phyloP scores from a whole-genome alignment of 208 protist species.

The Crithidia acanthocephali region DNA sequence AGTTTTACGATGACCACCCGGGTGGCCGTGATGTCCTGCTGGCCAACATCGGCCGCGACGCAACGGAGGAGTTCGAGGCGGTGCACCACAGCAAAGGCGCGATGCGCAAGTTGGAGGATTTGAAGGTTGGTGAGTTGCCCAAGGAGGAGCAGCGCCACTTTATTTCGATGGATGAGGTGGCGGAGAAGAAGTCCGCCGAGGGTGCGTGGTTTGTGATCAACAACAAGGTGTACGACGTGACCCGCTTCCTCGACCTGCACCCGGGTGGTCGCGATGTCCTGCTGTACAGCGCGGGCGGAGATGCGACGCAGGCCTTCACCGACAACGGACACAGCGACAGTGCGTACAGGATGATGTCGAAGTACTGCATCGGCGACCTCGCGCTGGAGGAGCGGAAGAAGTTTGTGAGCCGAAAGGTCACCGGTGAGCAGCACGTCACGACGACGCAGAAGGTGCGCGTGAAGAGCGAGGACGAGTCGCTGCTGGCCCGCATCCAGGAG shows the following conservation, averaged over 20 bases:
- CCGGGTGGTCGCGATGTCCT: conserved; percentile 84
- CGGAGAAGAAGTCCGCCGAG: conserved; percentile 39
- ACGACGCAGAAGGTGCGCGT: conserved; percentile 8
- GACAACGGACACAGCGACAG: conserved; percentile 66
- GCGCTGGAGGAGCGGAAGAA: conserved; percentile 41
- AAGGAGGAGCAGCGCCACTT: conserved; percentile 43
- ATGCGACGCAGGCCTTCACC: conserved; percentile 75
- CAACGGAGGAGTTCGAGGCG: conserved; percentile 75
- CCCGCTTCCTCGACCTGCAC: conserved; percentile 73
- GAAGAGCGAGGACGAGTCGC: conserved; percentile 39
- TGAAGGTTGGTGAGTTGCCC: conserved; percentile 57
- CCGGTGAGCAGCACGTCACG: neutral
- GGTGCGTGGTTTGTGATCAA: conserved; percentile 80
- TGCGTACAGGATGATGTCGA: conserved; percentile 63
- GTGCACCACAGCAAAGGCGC: conserved; percentile 64
- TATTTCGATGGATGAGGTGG: conserved; percentile 42
- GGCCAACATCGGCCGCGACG: conserved; percentile 70
- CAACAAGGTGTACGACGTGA: conserved; percentile 89
- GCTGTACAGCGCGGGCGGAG: conserved; percentile 63
- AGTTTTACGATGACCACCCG: conserved; percentile 85
- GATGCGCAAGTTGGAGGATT: conserved; percentile 39
- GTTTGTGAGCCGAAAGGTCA: conserved; percentile 25
- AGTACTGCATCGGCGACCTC: conserved; percentile 61
- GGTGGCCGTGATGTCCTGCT: conserved; percentile 80
- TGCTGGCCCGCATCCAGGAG: conserved; percentile 53